Percentiles rank a stretch among this genome's conserved stretches.
phyloP scores from a whole-genome alignment of 176 grass and related monocot species.

The Oryza nivara region DNA sequence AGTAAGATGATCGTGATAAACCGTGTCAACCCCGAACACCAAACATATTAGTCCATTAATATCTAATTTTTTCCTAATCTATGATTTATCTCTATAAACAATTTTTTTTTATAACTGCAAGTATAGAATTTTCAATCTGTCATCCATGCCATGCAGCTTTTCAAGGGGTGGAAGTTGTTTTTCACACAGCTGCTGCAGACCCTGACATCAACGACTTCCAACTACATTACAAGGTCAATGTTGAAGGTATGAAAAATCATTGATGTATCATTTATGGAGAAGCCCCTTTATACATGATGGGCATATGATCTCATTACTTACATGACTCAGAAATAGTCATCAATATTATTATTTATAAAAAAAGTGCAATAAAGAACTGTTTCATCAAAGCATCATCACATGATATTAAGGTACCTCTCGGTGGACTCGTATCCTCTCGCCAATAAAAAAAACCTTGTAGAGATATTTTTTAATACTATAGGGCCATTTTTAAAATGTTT shows the following conservation, averaged over 20 bases:
- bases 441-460: no score
- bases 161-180: constrained; percentile 65
- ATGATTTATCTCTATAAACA: no score
- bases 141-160: constrained; percentile 50
- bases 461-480: no score
- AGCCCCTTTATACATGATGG: not conserved
- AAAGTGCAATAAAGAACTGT: not conserved
- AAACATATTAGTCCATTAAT: no score
- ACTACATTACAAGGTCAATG: constrained; percentile 74
- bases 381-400: no score
- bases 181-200: constrained; percentile 70
- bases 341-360: not conserved
- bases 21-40: no score
- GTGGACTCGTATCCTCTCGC: no score
- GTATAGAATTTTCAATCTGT: not conserved
- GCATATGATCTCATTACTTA: not conserved
- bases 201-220: constrained; percentile 50
- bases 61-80: no score
- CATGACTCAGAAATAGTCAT: not conserved
- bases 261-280: not conserved
- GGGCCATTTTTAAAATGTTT: no score
- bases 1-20: no score
- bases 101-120: not conserved
- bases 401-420: no score
- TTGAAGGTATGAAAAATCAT: constrained; percentile 54